These are phyloP conservation scores for Metschnikowia lochheadii DNA, from an alignment of 805 yeast genomes.

Conservation along the genomic window DNA sequence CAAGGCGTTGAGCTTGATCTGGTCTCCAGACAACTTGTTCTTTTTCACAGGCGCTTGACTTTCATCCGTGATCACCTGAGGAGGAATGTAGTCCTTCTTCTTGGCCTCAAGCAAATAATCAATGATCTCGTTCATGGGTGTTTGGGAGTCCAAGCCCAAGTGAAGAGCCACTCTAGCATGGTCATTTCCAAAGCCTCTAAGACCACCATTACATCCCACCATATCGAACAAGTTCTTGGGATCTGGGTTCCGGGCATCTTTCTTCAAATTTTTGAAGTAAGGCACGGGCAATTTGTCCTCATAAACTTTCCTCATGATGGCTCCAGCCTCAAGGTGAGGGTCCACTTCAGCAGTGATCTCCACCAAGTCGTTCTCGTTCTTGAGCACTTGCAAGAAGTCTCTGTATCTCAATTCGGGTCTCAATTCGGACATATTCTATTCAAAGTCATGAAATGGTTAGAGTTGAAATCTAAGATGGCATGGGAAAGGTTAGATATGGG, in stretches of 20 bases:
- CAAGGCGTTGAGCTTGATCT: conserved; percentile 15
- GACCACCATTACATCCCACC: conserved; percentile 22
- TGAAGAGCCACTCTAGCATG: conserved; percentile 25
- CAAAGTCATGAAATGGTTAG: background rate
- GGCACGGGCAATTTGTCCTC: conserved; percentile 22
- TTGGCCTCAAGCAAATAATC: conserved; percentile 18
- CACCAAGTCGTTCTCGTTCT: conserved; percentile 20
- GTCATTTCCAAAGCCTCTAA: conserved; percentile 17
- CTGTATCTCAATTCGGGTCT: conserved; percentile 21
- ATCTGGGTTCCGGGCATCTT: conserved; percentile 8
- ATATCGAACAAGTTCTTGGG: conserved; percentile 16
- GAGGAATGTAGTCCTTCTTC: conserved; percentile 14
- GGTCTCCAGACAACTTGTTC: conserved; percentile 17
- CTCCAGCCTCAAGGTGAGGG: conserved; percentile 25
- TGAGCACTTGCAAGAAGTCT: conserved; percentile 21
- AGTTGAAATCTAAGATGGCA: too few species aligned
- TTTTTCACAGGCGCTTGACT: conserved; percentile 20
- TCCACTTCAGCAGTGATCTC: conserved; percentile 22
- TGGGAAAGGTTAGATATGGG: too few species aligned
- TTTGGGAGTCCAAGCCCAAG: conserved; percentile 18
- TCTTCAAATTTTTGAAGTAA: conserved; percentile 19
- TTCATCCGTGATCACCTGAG: conserved; percentile 7
- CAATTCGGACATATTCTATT: background rate
- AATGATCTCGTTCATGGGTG: conserved; percentile 21
- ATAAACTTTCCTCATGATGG: conserved; percentile 23